Base-by-base conservation (phyloP, 176 grass and related monocot genomes). In the Carex kokanica region DNA sequence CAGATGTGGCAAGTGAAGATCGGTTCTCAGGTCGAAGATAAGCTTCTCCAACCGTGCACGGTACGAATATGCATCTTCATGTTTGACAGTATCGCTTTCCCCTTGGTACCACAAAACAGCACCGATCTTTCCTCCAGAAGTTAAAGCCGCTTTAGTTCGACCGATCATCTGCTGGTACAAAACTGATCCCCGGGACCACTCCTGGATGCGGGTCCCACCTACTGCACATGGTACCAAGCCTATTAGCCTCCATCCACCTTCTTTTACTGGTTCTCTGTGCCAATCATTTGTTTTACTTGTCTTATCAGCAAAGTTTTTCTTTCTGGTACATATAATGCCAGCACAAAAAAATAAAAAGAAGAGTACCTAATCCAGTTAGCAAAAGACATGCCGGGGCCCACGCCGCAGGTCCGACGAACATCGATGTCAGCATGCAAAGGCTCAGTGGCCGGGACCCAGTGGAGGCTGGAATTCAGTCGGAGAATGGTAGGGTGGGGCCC, bases 101-200 rank as follows among this genome's bases (percentile, higher is more conserved):
- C 95, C 95, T 85, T 98, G 95, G 85, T 91, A 98, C 95, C 95
- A 98, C 2, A 98, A 67, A 77, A 98, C 78, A 14, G 95, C 92
- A 20, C 77, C 95, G 67, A 94, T 60, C 41, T 84, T 86, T 5
- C 95, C 89, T 2, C 86, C 90, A 0, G 79, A 84, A 85, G 81
- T 82, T 29, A 89, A 32, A 40, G 92, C 90, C 5, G 85, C 87
- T 34, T 86, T 21, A 0, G 89, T 82, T 4, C 95, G 60, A 5
- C 86, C 57, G 53, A 98, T 65, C 84, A 93, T 86, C 8, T 87
- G 52, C 43, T 24, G 58, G 88, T 97, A 97, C 49, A 94, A 84
- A 3, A 72, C 49, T 49, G 86, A 83, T 24, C 90, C 94, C 78
- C 17, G 81, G 25, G 2, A 80, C 94, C 91, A 97, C 20, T 97